Evolutionary conservation across 1,284 basidiomycete genomes (phyloP).

Genomic region (Ustilago shanxiensis): DNA sequence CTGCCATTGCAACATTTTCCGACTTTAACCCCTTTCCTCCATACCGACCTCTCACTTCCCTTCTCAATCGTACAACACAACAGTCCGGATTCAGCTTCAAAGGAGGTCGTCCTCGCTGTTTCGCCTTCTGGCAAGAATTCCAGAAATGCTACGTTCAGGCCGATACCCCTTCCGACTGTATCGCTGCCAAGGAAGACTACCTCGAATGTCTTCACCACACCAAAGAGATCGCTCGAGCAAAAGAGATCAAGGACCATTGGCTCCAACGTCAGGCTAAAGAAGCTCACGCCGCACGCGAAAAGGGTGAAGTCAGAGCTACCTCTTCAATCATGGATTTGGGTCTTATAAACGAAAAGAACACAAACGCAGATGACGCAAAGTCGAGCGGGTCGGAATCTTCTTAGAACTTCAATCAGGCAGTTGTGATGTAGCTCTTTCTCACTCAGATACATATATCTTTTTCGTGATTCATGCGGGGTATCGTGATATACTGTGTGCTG

Average conservation of each 20-base stretch:
- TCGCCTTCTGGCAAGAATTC: slow-evolving; percentile 85
- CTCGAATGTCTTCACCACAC: slow-evolving; percentile 91
- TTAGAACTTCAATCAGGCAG: slow-evolving; percentile 2
- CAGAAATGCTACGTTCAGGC: slow-evolving; percentile 87
- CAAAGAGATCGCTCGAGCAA: slow-evolving; percentile 76
- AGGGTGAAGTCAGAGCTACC: slow-evolving; percentile 62
- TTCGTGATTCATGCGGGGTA: not conserved
- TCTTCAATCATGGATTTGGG: slow-evolving; percentile 57
- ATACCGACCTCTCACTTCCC: not conserved
- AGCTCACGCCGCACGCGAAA: slow-evolving; percentile 53
- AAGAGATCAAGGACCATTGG: slow-evolving; percentile 63
- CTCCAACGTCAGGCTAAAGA: slow-evolving; percentile 57
- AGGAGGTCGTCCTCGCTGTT: slow-evolving; percentile 87
- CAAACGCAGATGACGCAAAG: not conserved
- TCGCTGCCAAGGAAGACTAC: slow-evolving; percentile 85
- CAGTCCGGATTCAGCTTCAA: slow-evolving; percentile 78
- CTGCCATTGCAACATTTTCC: no score
- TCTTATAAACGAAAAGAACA: slow-evolving; percentile 43
- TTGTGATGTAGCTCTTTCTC: not conserved
- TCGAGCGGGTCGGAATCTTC: slow-evolving; percentile 16
- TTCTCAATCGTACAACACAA: not conserved
- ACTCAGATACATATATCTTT: not conserved
- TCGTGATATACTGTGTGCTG: not conserved
- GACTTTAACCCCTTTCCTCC: not conserved
- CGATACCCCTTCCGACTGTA: slow-evolving; percentile 82